Base-by-base conservation (phyloP, 306 rosid genomes). In the Ormosia semicastrata region DNA sequence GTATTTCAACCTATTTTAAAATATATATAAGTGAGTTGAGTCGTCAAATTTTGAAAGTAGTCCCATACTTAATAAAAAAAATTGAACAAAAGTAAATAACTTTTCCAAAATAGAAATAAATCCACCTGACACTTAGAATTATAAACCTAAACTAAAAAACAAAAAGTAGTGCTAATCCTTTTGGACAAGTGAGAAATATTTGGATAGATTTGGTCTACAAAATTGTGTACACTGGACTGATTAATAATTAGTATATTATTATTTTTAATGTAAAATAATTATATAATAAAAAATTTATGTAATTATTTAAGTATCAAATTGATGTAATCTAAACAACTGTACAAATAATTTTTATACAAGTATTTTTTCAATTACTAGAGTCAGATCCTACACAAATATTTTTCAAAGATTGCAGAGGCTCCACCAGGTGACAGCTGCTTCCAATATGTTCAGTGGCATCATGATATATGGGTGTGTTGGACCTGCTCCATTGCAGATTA, bases 71-170 rank as follows among this genome's bases (percentile, higher is more conserved):
- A 37, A 17, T 12, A 6, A 17, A 73, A 72, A 17, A 73, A 72
- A 15, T 3, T 36, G 52, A 53, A 15, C 4, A 10, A 14, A 37
- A 37, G 10, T 64, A 15, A 37, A 64, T 36, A 11, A 32, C 2
- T 36, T 64, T 6, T 7, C 30, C 14, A 56, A 46, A 11, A 58
- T 18, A 10, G 1, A 73, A 18, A 39, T 18, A 73, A 73, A 10
- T 17, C 5, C 7, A 52, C 36, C 94, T 93, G 89, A 3, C 5
- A 15, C 8, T 1, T 24, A 12, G 74, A 68, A 44, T 24, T 15
- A 44, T 29, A 57, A 12, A 43, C 32, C 68, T 17, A 43, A 60
- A 49, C 47, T 39, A 2, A 13, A 13, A 7, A 50, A 47, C 53
- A 64, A 13, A 50, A 36, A 2, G 14, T 17, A 11, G 40, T 36